Conservation (phyloP, 306 rosid genomes). For the Albizia julibrissin region DNA sequence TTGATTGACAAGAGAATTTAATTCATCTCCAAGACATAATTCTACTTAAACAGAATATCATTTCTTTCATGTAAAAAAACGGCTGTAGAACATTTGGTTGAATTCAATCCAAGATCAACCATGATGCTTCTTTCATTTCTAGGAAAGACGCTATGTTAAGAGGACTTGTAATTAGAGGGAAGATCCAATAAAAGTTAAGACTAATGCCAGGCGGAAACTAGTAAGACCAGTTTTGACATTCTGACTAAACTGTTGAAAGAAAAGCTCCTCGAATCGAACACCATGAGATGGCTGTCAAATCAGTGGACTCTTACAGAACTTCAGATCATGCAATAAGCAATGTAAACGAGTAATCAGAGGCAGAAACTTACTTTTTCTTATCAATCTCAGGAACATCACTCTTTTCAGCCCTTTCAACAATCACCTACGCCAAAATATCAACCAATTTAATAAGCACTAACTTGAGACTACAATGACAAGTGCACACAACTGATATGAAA, state of each 20-base stretch:
- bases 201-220: background rate
- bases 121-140: background rate
- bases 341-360: background rate
- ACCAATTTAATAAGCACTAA: background rate
- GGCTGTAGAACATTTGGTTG: background rate
- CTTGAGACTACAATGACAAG: background rate
- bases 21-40: background rate
- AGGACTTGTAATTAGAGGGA: background rate
- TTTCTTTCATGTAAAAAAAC: background rate
- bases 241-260: background rate
- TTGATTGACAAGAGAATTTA: constrained; percentile 1
- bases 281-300: background rate
- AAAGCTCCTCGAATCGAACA: background rate
- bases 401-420: constrained; percentile 74
- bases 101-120: background rate
- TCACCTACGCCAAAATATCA: constrained; percentile 48
- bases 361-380: constrained; percentile 58
- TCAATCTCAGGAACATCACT: constrained; percentile 67
- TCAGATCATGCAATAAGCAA: background rate
- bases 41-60: background rate
- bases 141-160: too few species aligned
- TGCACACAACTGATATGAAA: constrained; percentile 13
- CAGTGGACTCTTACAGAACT: background rate
- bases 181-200: background rate
- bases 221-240: background rate